These are phyloP conservation scores for Circinella minor DNA, from an alignment of 371 early-diverging fungal genomes.

Conservation along the genomic window DNA sequence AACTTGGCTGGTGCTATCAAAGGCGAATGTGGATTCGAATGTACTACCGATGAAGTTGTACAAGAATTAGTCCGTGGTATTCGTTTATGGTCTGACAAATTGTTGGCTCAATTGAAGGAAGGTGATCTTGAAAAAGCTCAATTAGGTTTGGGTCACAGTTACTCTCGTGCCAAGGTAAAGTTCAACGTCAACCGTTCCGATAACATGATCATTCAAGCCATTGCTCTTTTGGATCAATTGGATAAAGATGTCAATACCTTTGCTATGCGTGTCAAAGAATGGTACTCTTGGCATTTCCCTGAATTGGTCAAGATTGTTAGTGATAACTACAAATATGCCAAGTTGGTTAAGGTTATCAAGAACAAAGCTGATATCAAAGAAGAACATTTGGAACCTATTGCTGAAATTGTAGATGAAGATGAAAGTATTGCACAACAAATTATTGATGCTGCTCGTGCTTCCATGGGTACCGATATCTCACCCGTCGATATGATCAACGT, in stretches of 20 bases:
- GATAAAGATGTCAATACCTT: conserved; percentile 96
- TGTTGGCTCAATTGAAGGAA: conserved; percentile 87
- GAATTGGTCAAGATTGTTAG: conserved; percentile 95
- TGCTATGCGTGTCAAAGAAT: conserved; percentile 91
- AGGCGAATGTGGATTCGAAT: conserved; percentile 76
- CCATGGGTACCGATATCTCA: conserved; percentile 96
- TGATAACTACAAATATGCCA: conserved; percentile 92
- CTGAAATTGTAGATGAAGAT: conserved; percentile 75
- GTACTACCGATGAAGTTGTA: conserved; percentile 80
- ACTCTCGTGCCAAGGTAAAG: conserved; percentile 98
- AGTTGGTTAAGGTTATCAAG: conserved; percentile 84
- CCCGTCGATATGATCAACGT: conserved; percentile 95
- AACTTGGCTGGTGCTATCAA: conserved; percentile 92
- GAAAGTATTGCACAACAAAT: conserved; percentile 76
- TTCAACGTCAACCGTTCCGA: conserved; percentile 95
- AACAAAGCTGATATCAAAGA: conserved; percentile 89
- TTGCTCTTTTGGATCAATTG: conserved; percentile 88
- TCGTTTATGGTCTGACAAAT: conserved; percentile 88
- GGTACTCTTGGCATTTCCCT: conserved; percentile 99
- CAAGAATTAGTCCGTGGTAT: conserved; percentile 93
- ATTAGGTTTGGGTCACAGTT: conserved; percentile 97
- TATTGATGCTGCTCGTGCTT: conserved; percentile 91
- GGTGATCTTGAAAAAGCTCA: conserved; percentile 93
- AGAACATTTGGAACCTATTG: conserved; percentile 74
- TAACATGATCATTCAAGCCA: conserved; percentile 95